A percentile compares a stretch with the other conserved stretches of the same genome.
Conservation (phyloP, 108 stramenopile species). For the Pseudonitzschia multiseries region DNA sequence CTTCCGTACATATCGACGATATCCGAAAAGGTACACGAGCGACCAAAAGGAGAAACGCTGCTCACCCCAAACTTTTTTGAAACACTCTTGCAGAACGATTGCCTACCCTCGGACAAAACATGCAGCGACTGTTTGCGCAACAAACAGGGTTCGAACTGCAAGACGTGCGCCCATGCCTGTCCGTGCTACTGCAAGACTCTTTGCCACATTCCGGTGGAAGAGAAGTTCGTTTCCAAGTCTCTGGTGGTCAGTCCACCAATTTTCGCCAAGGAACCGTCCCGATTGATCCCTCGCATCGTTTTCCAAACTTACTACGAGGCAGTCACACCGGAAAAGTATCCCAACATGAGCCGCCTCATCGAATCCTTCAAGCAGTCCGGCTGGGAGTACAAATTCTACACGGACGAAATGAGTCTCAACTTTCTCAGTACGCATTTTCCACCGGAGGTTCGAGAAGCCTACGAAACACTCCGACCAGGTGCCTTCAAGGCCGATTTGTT, state of each 20-base stretch:
- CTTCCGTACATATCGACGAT: constrained; percentile 75
- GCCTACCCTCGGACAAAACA: constrained; percentile 48
- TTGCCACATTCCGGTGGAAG: constrained; percentile 50
- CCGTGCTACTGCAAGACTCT: constrained; percentile 72
- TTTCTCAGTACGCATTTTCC: constrained; percentile 73
- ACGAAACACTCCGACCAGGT: constrained; percentile 67
- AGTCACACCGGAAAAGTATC: constrained; percentile 44
- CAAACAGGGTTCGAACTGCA: constrained; percentile 62
- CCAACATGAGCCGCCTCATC: constrained; percentile 72
- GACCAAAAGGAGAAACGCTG: constrained; percentile 24
- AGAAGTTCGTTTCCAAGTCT: constrained; percentile 64
- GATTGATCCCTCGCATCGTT: constrained; percentile 75
- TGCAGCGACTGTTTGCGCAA: constrained; percentile 63
- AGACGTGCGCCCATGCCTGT: constrained; percentile 46
- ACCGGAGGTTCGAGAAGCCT: constrained; percentile 67
- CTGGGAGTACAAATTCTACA: constrained; percentile 78
- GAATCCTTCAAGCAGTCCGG: constrained; percentile 75
- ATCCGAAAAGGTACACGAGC: constrained; percentile 45
- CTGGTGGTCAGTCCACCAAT: constrained; percentile 52
- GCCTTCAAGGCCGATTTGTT: constrained; percentile 86
- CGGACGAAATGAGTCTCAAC: constrained; percentile 53
- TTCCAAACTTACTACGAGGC: constrained; percentile 75
- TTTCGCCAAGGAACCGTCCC: constrained; percentile 60
- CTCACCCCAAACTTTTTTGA: constrained; percentile 55
- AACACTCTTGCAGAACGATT: constrained; percentile 45